Evolutionary conservation across 208 protist genomes (phyloP).

Genomic region (Blastocrithidia nonstop): DNA sequence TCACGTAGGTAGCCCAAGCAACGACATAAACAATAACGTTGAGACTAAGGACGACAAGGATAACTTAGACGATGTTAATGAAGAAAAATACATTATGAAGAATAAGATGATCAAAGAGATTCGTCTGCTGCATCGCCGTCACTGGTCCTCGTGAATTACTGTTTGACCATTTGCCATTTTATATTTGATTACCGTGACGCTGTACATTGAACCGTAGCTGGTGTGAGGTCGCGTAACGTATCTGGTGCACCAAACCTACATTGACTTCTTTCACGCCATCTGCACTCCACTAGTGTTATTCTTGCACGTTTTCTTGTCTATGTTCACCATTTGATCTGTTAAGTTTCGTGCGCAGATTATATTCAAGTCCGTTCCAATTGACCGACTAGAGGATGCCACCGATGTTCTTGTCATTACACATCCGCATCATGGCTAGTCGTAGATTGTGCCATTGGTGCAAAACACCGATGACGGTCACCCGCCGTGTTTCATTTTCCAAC

Average conservation of each 20-base stretch:
- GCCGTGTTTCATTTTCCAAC: conserved; percentile 76
- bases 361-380: conserved; percentile 24
- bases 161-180: conserved; percentile 73
- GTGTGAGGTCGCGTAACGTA: conserved; percentile 80
- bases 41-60: no score
- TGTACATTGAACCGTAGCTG: conserved; percentile 70
- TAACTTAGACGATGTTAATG: conserved; percentile 8
- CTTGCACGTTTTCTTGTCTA: conserved; percentile 65
- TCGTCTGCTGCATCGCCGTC: conserved; percentile 29
- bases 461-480: conserved; percentile 20
- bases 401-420: conserved; percentile 63
- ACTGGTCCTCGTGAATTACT: conserved; percentile 70
- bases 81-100: conserved; percentile 23
- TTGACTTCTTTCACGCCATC: conserved; percentile 84
- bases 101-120: conserved; percentile 67
- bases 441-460: conserved; percentile 67
- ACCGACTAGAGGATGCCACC: conserved; percentile 30
- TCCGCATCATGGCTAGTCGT: conserved; percentile 67
- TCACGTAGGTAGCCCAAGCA: no score
- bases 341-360: conserved; percentile 53
- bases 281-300: conserved; percentile 68
- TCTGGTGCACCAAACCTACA: conserved; percentile 74
- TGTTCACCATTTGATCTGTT: conserved; percentile 86
- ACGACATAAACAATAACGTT: no score
- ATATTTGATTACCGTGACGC: conserved; percentile 28